phyloP scores from a whole-genome alignment of 2,329 filamentous ascomycete species.

The Sarocladiaceae sp. region DNA sequence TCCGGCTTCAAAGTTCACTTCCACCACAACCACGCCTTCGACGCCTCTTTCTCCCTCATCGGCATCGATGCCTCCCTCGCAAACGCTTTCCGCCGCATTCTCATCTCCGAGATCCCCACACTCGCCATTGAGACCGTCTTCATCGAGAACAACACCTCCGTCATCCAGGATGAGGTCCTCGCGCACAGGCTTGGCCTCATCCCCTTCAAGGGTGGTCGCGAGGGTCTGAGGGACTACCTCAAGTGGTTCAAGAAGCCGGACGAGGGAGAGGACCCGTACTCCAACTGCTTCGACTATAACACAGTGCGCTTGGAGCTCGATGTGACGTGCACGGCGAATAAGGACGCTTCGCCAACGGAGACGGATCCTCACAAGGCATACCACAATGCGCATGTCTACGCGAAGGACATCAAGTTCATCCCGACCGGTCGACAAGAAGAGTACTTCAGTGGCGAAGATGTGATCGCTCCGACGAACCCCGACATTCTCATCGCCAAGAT shows the following conservation, averaged over 20 bases:
- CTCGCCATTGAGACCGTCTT: constrained; percentile 92
- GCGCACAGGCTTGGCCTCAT: constrained; percentile 85
- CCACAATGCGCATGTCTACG: constrained; percentile 77
- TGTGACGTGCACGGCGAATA: constrained; percentile 74
- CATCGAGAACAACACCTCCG: constrained; percentile 92
- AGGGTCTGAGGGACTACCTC: constrained; percentile 71
- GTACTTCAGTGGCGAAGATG: constrained; percentile 60
- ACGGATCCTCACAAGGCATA: constrained; percentile 80
- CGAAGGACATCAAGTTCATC: constrained; percentile 67
- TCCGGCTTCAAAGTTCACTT: constrained; percentile 69
- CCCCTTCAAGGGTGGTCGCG: constrained; percentile 72
- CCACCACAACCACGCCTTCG: constrained; percentile 71
- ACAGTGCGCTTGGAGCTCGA: constrained; percentile 74
- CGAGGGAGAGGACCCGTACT: constrained; percentile 54
- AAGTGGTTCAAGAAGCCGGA: constrained; percentile 71
- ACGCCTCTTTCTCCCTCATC: constrained; percentile 84
- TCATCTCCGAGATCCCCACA: constrained; percentile 89
- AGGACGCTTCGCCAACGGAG: constrained; percentile 63
- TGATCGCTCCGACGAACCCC: constrained; percentile 74
- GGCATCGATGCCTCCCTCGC: constrained; percentile 89
- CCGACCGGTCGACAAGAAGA: constrained; percentile 67
- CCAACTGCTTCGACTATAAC: constrained; percentile 70
- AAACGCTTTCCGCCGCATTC: constrained; percentile 94
- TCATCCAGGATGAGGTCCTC: constrained; percentile 96
- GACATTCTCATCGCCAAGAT: constrained; percentile 93